phyloP scores from a whole-genome alignment of 768 basidiomycete genomes.

The Tephrocybe rancida region DNA sequence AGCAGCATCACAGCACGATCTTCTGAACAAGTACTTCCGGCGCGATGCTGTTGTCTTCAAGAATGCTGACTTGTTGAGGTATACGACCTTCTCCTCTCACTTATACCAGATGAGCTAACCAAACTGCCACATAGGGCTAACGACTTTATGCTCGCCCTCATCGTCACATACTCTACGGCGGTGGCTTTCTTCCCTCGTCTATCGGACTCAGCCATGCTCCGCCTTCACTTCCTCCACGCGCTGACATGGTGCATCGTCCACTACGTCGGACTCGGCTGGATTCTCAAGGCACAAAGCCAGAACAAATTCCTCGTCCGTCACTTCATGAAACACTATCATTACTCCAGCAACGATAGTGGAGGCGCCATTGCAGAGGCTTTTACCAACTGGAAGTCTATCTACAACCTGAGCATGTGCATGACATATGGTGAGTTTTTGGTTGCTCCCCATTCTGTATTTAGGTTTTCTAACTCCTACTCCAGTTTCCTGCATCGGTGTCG shows the following conservation, averaged over 20 bases:
- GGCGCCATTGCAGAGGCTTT: slow-evolving; percentile 94
- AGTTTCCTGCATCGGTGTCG: slow-evolving; percentile 87
- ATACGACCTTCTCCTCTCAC: neutral
- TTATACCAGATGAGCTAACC: neutral
- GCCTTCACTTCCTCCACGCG: slow-evolving; percentile 81
- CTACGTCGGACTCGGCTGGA: slow-evolving; percentile 81
- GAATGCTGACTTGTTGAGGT: slow-evolving; percentile 89
- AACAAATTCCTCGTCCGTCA: slow-evolving; percentile 91
- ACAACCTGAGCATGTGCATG: slow-evolving; percentile 94
- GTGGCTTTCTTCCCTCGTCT: slow-evolving; percentile 58
- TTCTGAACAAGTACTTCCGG: slow-evolving; percentile 88
- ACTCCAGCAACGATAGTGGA: slow-evolving; percentile 68
- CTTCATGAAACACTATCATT: slow-evolving; percentile 93
- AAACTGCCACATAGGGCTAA: slow-evolving; percentile 57
- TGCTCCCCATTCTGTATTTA: neutral
- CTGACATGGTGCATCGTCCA: slow-evolving; percentile 87
- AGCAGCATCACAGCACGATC: slow-evolving; percentile 77
- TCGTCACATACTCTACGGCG: slow-evolving; percentile 68
- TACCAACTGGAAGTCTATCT: slow-evolving; percentile 91
- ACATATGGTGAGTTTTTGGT: slow-evolving; percentile 80
- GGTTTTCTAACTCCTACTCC: neutral
- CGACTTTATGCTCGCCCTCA: slow-evolving; percentile 79
- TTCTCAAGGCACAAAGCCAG: slow-evolving; percentile 83
- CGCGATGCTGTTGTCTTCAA: slow-evolving; percentile 81
- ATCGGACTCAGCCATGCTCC: slow-evolving; percentile 53